Evolutionary conservation across 345 rosid genomes (phyloP).

Genomic region (Sisymbrium irio): DNA sequence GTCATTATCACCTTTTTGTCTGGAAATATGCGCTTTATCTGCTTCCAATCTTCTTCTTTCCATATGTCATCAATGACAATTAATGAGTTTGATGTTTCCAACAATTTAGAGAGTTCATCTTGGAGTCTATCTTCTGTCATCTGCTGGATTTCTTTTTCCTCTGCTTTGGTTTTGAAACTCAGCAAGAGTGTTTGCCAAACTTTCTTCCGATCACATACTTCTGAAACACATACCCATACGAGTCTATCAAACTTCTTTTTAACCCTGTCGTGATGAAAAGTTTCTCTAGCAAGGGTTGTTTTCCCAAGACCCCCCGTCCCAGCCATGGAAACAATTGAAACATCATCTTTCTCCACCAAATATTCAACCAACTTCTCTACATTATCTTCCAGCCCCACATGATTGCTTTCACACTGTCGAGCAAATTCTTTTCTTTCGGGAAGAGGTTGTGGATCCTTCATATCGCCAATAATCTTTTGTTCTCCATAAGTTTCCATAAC

Average conservation of each 20-base stretch:
- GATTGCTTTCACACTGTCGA: constrained; percentile 1
- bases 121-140: constrained; percentile 24
- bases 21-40: constrained; percentile 30
- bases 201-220: constrained; percentile 10
- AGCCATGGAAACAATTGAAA: constrained; percentile 26
- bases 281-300: constrained; percentile 39
- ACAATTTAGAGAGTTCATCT: neutral
- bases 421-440: too few species aligned
- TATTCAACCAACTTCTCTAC: constrained; percentile 11
- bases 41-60: constrained; percentile 35
- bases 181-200: constrained; percentile 36
- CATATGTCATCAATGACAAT: constrained; percentile 48
- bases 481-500: too few species aligned
- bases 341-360: neutral
- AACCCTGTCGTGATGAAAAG: constrained; percentile 7
- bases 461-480: too few species aligned
- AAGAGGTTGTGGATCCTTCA: too few species aligned
- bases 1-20: neutral
- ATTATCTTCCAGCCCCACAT: constrained; percentile 42
- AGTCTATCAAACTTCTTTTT: constrained; percentile 23
- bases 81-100: neutral
- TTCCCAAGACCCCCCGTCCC: constrained; percentile 58
- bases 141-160: constrained; percentile 7
- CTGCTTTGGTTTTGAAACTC: constrained; percentile 25
- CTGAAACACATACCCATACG: constrained; percentile 42